Percentiles rank a stretch among this genome's conserved stretches.
Evolutionary conservation across 1,284 basidiomycete species (phyloP).

Genomic region (Tilletia indica): DNA sequence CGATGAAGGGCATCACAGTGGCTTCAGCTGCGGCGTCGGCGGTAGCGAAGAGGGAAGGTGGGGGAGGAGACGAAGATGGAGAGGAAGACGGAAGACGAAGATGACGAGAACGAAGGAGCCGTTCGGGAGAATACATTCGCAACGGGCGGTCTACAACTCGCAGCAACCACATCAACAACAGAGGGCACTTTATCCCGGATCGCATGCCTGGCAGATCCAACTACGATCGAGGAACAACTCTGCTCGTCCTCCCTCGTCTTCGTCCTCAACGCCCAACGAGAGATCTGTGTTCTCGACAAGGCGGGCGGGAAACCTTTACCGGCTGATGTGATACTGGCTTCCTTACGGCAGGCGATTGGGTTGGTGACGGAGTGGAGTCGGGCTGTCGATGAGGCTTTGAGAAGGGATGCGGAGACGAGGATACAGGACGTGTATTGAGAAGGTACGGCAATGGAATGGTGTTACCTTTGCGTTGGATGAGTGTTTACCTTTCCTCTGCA

Average conservation of each 20-base stretch:
- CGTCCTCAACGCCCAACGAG: constrained; percentile 74
- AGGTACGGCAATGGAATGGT: too few relatives aligned
- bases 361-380: constrained; percentile 73
- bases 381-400: constrained; percentile 65
- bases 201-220: constrained; percentile 71
- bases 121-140: background rate
- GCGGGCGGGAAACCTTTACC: constrained; percentile 80
- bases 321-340: constrained; percentile 70
- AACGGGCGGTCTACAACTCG: background rate
- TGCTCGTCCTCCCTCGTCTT: constrained; percentile 75
- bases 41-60: background rate
- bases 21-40: constrained; percentile 4
- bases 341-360: constrained; percentile 69
- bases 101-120: constrained; percentile 20
- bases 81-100: background rate
- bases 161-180: constrained; percentile 1
- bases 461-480: too few relatives aligned
- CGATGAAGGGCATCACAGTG: constrained; percentile 27
- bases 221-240: constrained; percentile 73
- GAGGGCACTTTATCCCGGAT: background rate
- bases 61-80: constrained; percentile 7
- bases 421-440: constrained; percentile 20
- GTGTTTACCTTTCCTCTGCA: too few relatives aligned
- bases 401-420: constrained; percentile 31
- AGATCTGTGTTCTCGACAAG: constrained; percentile 93